Percentiles rank a stretch among this genome's conserved stretches.
phyloP scores from a whole-genome alignment of 2,329 filamentous ascomycete genomes.

The Moelleriella libera region DNA sequence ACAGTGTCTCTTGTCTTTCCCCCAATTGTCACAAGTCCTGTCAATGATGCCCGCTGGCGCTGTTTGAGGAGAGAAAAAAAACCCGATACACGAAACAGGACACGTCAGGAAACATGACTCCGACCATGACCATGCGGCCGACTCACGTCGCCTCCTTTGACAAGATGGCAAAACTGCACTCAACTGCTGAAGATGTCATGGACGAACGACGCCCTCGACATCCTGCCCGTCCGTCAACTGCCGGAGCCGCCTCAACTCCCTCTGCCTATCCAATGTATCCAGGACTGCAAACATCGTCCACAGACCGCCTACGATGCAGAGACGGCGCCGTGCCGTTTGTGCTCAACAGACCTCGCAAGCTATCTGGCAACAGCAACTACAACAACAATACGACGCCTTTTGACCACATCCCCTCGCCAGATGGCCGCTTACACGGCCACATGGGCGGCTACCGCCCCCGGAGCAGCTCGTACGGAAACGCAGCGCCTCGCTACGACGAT shows the following conservation, averaged over 20 bases:
- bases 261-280: conserved; percentile 16
- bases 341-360: conserved; percentile 22
- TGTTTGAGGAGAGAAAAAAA: too few species aligned
- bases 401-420: not conserved
- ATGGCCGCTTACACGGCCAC: conserved; percentile 9
- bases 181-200: conserved; percentile 2
- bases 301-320: conserved; percentile 7
- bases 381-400: not conserved
- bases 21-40: too few species aligned
- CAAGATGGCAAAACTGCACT: conserved; percentile 6
- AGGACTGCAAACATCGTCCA: conserved; percentile 14
- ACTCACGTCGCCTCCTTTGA: conserved; percentile 5
- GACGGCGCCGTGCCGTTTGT: conserved; percentile 9
- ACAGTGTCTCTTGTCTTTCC: too few species aligned
- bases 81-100: too few species aligned
- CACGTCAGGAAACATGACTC: conserved; percentile 5
- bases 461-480: conserved; percentile 19
- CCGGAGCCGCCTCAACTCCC: conserved; percentile 6
- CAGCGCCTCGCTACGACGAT: conserved; percentile 23
- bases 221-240: conserved; percentile 3
- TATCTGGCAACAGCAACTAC: conserved; percentile 10
- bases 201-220: conserved; percentile 6
- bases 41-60: too few species aligned
- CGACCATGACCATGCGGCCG: conserved; percentile 6
- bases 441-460: conserved; percentile 10